A percentile compares a stretch with the other conserved stretches of the same genome.
Evolutionary conservation across 139 green algal species (phyloP).

Genomic region (Ettlia oleoabundans): DNA sequence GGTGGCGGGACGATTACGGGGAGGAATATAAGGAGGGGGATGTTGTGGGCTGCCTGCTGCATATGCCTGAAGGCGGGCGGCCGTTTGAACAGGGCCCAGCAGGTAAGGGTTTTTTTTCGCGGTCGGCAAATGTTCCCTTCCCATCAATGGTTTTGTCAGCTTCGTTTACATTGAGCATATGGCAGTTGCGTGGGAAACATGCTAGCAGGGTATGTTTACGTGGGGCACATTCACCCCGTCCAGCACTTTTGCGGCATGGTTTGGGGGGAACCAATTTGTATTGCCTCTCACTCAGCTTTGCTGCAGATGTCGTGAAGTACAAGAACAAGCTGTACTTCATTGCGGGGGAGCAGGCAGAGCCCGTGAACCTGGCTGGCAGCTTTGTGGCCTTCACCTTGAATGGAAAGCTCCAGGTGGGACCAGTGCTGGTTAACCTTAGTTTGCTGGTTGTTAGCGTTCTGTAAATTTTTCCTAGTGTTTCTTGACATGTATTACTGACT

Average conservation of each 20-base stretch:
- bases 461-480: no score
- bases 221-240: no score
- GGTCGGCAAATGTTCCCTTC: neutral
- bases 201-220: no score
- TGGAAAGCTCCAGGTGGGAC: constrained; percentile 68
- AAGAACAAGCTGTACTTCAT: constrained; percentile 58
- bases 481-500: no score
- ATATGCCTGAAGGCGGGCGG: constrained; percentile 40
- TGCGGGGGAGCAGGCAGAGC: constrained; percentile 49
- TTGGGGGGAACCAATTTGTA: no score
- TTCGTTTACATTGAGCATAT: neutral
- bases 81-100: constrained; percentile 23
- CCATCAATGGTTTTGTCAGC: neutral
- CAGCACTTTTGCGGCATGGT: no score
- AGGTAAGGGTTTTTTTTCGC: neutral
- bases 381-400: constrained; percentile 78
- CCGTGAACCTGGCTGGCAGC: constrained; percentile 53
- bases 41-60: constrained; percentile 69
- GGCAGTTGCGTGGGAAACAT: neutral
- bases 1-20: constrained; percentile 57
- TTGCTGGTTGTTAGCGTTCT: no score
- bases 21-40: constrained; percentile 51
- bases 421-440: no score
- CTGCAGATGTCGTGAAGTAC: constrained; percentile 57
- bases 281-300: no score